These are phyloP conservation scores for Prosopis cineraria DNA, from an alignment of 306 rosid genomes.

Conservation along the genomic window DNA sequence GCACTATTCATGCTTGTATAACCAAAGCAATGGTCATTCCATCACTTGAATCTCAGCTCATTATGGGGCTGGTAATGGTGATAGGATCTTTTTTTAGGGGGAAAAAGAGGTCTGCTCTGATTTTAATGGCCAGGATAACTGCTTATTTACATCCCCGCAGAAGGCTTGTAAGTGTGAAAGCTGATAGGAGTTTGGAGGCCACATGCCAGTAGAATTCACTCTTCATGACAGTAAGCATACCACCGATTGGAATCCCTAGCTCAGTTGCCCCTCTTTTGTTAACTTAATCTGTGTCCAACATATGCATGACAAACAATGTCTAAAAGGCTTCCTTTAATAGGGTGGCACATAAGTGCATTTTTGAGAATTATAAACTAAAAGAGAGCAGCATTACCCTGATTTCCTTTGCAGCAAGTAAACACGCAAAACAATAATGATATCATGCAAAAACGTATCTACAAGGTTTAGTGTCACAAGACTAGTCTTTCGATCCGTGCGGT, in stretches of 20 bases:
- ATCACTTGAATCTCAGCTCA: not conserved
- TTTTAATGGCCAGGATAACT: too few species aligned
- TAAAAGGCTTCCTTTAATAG: not conserved
- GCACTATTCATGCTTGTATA: not conserved
- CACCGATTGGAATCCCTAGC: not conserved
- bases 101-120: too few species aligned
- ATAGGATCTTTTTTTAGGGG: too few species aligned
- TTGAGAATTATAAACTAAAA: not conserved
- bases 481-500: too few species aligned
- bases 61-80: not conserved
- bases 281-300: not conserved
- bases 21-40: not conserved
- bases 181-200: too few species aligned
- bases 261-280: not conserved
- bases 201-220: conserved; percentile 10
- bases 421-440: not conserved
- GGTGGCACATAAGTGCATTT: not conserved
- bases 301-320: not conserved
- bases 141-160: too few species aligned
- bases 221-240: conserved; percentile 17
- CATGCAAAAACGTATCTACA: conserved; percentile 7
- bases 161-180: too few species aligned
- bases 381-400: not conserved
- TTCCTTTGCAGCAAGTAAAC: not conserved
- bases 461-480: too few species aligned